phyloP scores from a whole-genome alignment of 768 basidiomycete species.

The Lactarius deliciosus region DNA sequence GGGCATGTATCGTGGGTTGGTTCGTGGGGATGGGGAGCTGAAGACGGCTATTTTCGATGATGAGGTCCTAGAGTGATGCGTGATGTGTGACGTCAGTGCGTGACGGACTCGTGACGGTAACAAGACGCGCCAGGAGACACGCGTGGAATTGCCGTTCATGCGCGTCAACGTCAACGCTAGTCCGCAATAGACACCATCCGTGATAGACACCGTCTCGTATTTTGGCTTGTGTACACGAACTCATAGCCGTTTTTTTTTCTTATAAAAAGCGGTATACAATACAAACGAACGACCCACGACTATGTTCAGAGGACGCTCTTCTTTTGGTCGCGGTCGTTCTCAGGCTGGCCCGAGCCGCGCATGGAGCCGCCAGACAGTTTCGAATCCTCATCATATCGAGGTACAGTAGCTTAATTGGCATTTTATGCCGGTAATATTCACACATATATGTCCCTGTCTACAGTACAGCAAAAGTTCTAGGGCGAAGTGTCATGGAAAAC shows the following conservation, averaged over 20 bases:
- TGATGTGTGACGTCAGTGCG: neutral
- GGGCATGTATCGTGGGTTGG: slow-evolving; percentile 83
- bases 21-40: slow-evolving; percentile 64
- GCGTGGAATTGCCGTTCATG: neutral
- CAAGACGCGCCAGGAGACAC: slow-evolving; percentile 7
- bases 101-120: neutral
- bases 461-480: slow-evolving; percentile 73
- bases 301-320: neutral
- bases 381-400: slow-evolving; percentile 20
- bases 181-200: neutral
- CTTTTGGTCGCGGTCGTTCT: neutral
- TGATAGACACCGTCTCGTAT: slow-evolving; percentile 17
- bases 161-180: neutral
- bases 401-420: slow-evolving; percentile 1
- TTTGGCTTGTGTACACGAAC: slow-evolving; percentile 4
- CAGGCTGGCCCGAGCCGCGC: neutral
- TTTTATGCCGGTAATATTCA: neutral
- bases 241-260: neutral
- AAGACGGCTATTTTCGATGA: slow-evolving; percentile 78
- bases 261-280: neutral
- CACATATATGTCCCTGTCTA: neutral
- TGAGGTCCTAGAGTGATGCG: slow-evolving; percentile 42
- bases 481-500: slow-evolving; percentile 65
- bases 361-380: neutral
- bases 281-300: neutral